These are phyloP conservation scores for Sphenostylis stenocarpa DNA, from an alignment of 306 rosid genomes.

Conservation along the genomic window DNA sequence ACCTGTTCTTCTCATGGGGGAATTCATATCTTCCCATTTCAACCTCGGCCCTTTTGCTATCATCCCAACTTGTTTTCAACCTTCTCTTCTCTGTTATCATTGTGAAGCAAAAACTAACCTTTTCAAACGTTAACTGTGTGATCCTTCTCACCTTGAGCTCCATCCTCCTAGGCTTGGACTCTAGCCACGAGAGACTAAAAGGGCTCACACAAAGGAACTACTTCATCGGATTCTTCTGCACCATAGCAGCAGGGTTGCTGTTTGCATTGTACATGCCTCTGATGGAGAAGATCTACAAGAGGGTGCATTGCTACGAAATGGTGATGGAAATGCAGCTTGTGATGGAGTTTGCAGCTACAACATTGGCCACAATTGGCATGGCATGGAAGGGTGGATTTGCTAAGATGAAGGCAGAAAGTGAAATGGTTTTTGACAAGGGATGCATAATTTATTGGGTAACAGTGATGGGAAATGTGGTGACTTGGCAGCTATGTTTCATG, in stretches of 20 bases:
- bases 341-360: slow-evolving; percentile 68
- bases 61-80: slow-evolving; percentile 68
- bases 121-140: slow-evolving; percentile 66
- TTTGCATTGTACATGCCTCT: slow-evolving; percentile 67
- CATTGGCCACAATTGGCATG: slow-evolving; percentile 49
- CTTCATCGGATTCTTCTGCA: slow-evolving; percentile 64
- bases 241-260: slow-evolving; percentile 64
- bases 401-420: slow-evolving; percentile 36
- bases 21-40: slow-evolving; percentile 68
- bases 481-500: slow-evolving; percentile 76
- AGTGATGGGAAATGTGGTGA: slow-evolving; percentile 47
- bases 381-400: slow-evolving; percentile 41
- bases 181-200: slow-evolving; percentile 38
- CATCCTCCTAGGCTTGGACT: slow-evolving; percentile 53
- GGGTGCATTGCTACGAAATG: slow-evolving; percentile 63
- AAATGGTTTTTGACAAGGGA: slow-evolving; percentile 47
- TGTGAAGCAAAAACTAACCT: slow-evolving; percentile 57
- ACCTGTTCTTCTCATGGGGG: slow-evolving; percentile 69
- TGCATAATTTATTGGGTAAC: slow-evolving; percentile 47
- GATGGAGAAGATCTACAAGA: slow-evolving; percentile 62
- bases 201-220: slow-evolving; percentile 33
- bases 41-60: slow-evolving; percentile 64
- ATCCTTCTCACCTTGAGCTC: slow-evolving; percentile 60
- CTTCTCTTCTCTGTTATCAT: slow-evolving; percentile 66
- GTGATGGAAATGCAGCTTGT: slow-evolving; percentile 56